A percentile compares a stretch with the other conserved stretches of the same genome.
Evolutionary conservation across 768 basidiomycete species (phyloP).

Genomic region (Rhizopogon salebrosus): DNA sequence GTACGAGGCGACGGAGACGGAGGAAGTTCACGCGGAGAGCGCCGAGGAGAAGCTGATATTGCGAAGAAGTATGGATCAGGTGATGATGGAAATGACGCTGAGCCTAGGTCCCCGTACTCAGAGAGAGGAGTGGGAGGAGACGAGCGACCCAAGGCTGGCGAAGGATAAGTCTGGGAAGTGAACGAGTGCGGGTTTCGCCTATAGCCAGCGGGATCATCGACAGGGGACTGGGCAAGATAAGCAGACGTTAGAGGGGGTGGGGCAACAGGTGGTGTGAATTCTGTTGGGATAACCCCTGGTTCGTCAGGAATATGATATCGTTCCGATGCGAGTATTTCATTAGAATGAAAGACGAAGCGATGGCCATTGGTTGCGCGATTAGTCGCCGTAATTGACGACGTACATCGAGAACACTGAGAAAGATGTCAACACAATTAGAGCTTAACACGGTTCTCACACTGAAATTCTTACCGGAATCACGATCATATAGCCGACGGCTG

Average conservation of each 20-base stretch:
- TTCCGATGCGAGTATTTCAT: constrained; percentile 57
- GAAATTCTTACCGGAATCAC: constrained; percentile 48
- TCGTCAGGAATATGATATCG: constrained; percentile 61
- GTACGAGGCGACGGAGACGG: constrained; percentile 9
- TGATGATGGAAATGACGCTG: constrained; percentile 19
- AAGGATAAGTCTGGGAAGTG: constrained; percentile 16
- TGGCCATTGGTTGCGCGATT: constrained; percentile 80
- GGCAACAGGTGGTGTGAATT: constrained; percentile 28
- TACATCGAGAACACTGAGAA: constrained; percentile 62
- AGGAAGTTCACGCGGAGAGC: constrained; percentile 16
- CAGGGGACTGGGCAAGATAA: constrained; percentile 20
- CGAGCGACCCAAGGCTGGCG: constrained; percentile 16
- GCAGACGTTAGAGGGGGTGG: constrained; percentile 26
- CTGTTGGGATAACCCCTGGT: constrained; percentile 51
- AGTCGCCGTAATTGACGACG: constrained; percentile 57
- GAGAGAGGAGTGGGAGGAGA: constrained; percentile 16
- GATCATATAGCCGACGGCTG: constrained; percentile 74
- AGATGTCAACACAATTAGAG: constrained; percentile 10
- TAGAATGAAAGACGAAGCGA: constrained; percentile 82
- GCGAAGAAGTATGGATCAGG: constrained; percentile 16
- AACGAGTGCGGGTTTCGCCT: constrained; percentile 4
- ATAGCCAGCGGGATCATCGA: constrained; percentile 25
- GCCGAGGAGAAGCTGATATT: constrained; percentile 16
- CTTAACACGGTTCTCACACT: constrained; percentile 3
- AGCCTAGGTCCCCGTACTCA: constrained; percentile 17